phyloP scores from a whole-genome alignment of 495 filamentous ascomycete species.

The Ramalina peruviana region DNA sequence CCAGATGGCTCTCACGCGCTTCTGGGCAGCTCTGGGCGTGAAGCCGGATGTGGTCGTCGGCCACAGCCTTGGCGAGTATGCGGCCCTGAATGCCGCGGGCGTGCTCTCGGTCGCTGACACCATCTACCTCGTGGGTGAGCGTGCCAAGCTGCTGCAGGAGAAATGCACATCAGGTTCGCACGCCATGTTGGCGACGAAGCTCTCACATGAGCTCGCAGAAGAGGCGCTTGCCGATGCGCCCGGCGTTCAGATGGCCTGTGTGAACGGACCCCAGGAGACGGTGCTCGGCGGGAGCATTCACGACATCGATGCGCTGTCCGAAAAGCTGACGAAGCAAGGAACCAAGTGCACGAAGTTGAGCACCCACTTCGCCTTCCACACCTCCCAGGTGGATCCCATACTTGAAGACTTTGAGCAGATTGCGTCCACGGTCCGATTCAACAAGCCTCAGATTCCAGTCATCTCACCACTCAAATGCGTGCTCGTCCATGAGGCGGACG shows the following conservation, averaged over 20 bases:
- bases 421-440: slow-evolving; percentile 44
- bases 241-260: slow-evolving; percentile 34
- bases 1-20: slow-evolving; percentile 71
- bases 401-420: slow-evolving; percentile 48
- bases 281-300: slow-evolving; percentile 34
- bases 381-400: slow-evolving; percentile 65
- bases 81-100: slow-evolving; percentile 68
- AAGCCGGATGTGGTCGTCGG: slow-evolving; percentile 65
- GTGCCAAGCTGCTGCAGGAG: slow-evolving; percentile 60
- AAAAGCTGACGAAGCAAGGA: slow-evolving; percentile 37
- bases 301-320: slow-evolving; percentile 41
- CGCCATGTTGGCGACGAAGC: slow-evolving; percentile 38
- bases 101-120: slow-evolving; percentile 67
- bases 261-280: slow-evolving; percentile 36
- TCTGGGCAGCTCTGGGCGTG: slow-evolving; percentile 71
- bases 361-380: slow-evolving; percentile 72
- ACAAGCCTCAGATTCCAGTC: slow-evolving; percentile 47
- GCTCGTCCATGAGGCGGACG: slow-evolving; percentile 37
- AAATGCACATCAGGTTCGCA: slow-evolving; percentile 62
- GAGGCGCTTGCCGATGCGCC: neutral
- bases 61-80: slow-evolving; percentile 82
- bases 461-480: slow-evolving; percentile 56
- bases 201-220: slow-evolving; percentile 6
- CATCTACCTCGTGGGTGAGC: slow-evolving; percentile 64
- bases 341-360: slow-evolving; percentile 58